Evolutionary conservation across 2,329 filamentous ascomycete genomes (phyloP).

Genomic region (Tolypocladium ovalisporum): DNA sequence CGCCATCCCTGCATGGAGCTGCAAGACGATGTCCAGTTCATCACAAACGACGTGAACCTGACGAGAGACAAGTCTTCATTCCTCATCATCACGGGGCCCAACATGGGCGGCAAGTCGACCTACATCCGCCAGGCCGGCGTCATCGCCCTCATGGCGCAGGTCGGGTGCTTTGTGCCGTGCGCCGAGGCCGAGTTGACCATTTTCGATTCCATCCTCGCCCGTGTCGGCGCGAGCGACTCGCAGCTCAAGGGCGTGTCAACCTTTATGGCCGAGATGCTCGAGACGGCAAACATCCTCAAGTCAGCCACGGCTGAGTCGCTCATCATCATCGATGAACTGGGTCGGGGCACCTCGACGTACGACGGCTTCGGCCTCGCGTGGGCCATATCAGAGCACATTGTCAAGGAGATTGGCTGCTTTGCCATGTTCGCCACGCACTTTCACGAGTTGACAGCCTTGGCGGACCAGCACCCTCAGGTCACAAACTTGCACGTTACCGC

Average conservation of each 20-base stretch:
- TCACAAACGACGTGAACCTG: slow-evolving; percentile 90
- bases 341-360: slow-evolving; percentile 93
- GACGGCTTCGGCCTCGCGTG: slow-evolving; percentile 98
- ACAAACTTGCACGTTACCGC: slow-evolving; percentile 93
- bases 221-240: slow-evolving; percentile 90
- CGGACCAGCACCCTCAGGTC: slow-evolving; percentile 77
- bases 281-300: slow-evolving; percentile 97
- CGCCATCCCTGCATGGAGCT: slow-evolving; percentile 97
- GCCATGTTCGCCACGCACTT: slow-evolving; percentile 97
- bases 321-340: slow-evolving; percentile 97
- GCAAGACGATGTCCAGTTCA: slow-evolving; percentile 97
- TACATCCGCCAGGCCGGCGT: slow-evolving; percentile 97
- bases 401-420: slow-evolving; percentile 89
- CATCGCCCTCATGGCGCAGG: slow-evolving; percentile 92
- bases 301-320: slow-evolving; percentile 89
- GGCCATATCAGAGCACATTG: slow-evolving; percentile 96
- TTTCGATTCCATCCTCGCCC: slow-evolving; percentile 92
- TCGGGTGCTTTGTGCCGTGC: slow-evolving; percentile 93
- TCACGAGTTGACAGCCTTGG: slow-evolving; percentile 88
- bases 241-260: slow-evolving; percentile 97
- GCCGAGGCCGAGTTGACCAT: slow-evolving; percentile 83
- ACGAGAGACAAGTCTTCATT: slow-evolving; percentile 73
- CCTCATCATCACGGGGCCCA: slow-evolving; percentile 92
- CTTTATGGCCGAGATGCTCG: slow-evolving; percentile 99
- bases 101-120: slow-evolving; percentile 98